Base-by-base conservation (phyloP, 75 land plant genomes). In the Chamaecyparis obtusa region DNA sequence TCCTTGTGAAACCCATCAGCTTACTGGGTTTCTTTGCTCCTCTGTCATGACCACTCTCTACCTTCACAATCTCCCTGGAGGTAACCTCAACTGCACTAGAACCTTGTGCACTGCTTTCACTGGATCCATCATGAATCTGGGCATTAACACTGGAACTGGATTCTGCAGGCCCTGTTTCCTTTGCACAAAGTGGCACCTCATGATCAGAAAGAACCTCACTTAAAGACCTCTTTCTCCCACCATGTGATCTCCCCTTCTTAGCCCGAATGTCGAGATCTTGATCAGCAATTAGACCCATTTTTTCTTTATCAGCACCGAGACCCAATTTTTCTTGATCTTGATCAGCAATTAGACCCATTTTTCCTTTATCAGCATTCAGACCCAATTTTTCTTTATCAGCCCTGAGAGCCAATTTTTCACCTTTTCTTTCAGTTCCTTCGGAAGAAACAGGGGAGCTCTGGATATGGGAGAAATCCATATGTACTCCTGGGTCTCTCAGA, bases 401-500 rank as follows among this genome's bases (percentile, higher is more conserved):
- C 5, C 11, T 7, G 32, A 69, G 74, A 69, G 2, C 9, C 74
- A 27, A 39, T 39, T 39, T 39, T 5, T 44, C 32, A 30, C 75
- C 72, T 69, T 69, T 10, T 1, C 72, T 30, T 5, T 69, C 32
- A 1, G 32, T 10, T 8, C 32, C 27, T 19, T 55, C 19, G 4
- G 57, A 55, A 69, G 72, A 69, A 2, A 3, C 72, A 30, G 83
- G 21, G 21, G 46, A 51, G 30, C 9, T 37, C 7, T 81, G 30
- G 24, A 16, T 14, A 7, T 46, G 17, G 67, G 56, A 36, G 33
- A 90, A 86, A 39, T 60, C 41, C 44, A 93, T 56, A 49, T 37
- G 30, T 7, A 91, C 93, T 16, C 94, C 94, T 2, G 94, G 94
- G 71, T 93, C 92, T 54, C 91, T 80, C 86, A 92, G 77, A 5